Evolutionary conservation across 805 yeast species (phyloP), one percentile per base, ranked within the genome.

Genomic region (Yarrowia sp.): DNA sequence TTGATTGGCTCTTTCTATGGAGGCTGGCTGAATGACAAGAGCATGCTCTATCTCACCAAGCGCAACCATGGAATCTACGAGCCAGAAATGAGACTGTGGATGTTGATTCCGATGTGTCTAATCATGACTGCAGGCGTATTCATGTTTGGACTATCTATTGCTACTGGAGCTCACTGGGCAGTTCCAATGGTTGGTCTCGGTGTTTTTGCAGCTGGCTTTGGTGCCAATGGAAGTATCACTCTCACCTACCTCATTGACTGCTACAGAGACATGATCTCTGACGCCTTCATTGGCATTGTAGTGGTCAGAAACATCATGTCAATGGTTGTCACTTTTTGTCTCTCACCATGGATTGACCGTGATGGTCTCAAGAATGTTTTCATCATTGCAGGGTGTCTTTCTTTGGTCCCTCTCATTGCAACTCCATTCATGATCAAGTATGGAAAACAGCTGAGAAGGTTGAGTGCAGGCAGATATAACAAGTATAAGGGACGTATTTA

Each of bases 301-400:
- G 59, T 53, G 45, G 59, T 53, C 16, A 38, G 59, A 53, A 53
- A 53, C 45, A 53, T 53, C 45, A 22, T 53, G 59, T 19, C 45
- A 0, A 53, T 53, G 59, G 59, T 53, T 12, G 59, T 53, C 4
- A 53, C 59, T 3, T 53, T 53, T 22, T 53, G 59, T 16, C 12
- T 53, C 2, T 12, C 59, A 15, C 59, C 59, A 3, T 53, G 59
- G 59, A 40, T 53, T 53, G 45, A 53, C 2, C 45, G 14, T 3
- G 15, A 53, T 22, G 59, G 59, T 0, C 59, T 53, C 19, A 53
- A 19, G 8, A 53, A 53, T 8, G 59, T 53, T 12, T 53, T 53
- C n/a, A 53, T 53, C 12, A 53, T 22, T 2, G 45, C 59, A 1
- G 59, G 59, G 1, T 53, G 59, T 22, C 59, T 53, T 15, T 53